Evolutionary conservation across 2,329 filamentous ascomycete species (phyloP).

Genomic region (Colletotrichum incanum): DNA sequence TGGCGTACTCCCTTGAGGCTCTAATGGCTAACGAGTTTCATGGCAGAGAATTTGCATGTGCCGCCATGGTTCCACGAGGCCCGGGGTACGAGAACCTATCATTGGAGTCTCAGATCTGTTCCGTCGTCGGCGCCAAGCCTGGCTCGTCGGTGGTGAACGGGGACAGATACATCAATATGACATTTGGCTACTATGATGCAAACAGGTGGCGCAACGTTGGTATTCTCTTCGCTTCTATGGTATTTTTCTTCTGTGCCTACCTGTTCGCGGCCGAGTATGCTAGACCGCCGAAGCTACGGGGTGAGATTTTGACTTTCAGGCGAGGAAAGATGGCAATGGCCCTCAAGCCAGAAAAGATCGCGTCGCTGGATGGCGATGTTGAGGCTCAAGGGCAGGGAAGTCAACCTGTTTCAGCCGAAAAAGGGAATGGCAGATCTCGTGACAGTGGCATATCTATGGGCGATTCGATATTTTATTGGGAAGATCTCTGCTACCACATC

Average conservation of each 20-base stretch:
- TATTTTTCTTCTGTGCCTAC: constrained; percentile 69
- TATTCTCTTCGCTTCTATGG: constrained; percentile 68
- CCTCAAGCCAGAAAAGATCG: constrained; percentile 71
- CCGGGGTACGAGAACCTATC: constrained; percentile 11
- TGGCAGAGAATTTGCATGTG: constrained; percentile 53
- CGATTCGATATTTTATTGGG: constrained; percentile 79
- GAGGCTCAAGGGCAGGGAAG: constrained; percentile 46
- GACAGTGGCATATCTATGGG: constrained; percentile 52
- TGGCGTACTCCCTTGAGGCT: constrained; percentile 75
- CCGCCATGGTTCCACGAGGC: constrained; percentile 16
- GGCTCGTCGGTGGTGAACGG: constrained; percentile 7
- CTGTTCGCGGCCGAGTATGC: constrained; percentile 67
- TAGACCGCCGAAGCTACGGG: constrained; percentile 61
- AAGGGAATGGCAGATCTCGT: constrained; percentile 39
- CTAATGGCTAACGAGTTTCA: constrained; percentile 77
- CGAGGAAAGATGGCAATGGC: constrained; percentile 64
- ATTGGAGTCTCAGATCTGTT: background rate
- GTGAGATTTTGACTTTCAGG: constrained; percentile 71
- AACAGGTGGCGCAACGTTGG: constrained; percentile 64
- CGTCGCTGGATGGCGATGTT: constrained; percentile 30
- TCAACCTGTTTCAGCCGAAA: constrained; percentile 43
- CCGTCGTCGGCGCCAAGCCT: constrained; percentile 15
- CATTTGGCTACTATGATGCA: constrained; percentile 19
- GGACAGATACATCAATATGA: constrained; percentile 10
- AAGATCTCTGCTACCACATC: constrained; percentile 73